Base-by-base conservation (phyloP, 306 rosid genomes). In the Rubus idaeus region DNA sequence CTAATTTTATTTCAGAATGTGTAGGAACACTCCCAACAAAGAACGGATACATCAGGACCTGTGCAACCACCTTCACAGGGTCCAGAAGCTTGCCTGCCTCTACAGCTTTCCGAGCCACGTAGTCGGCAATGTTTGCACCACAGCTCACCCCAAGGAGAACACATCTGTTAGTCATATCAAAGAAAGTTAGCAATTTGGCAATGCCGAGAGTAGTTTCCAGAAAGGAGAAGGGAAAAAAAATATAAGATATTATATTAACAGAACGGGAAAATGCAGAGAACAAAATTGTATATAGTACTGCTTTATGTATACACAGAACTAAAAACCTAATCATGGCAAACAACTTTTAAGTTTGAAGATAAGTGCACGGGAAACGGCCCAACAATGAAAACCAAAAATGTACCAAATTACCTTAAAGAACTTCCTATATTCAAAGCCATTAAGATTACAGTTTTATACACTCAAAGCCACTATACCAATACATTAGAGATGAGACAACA, bases 131-230 rank as follows among this genome's bases (percentile, higher is more conserved):
- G 83, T 95, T 95, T 67, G 99, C 97, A 79, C 99, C 99, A 83
- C 97, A 95, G 84, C 99, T 95, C 70, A 86, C 97, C 16, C 97
- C 99, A 67, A 95, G 93, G 77, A 95, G 99, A 84, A 95, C 93
- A 64, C 97, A 90, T 82, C 99, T 92, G 92, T 74, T 87, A 76
- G 79, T 83, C 66, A 62, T 6, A 68, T 41, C 51, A 75, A 21
- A 51, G 70, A 44, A 44, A 18, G 74, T 87, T 77, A 87, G 77
- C 72, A 71, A 50, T 60, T 5, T 73, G 50, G 44, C 20, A 70
- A 37, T 61, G 14, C 44, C 42, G 47, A 58, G 26, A 37, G 44
- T 53, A 35, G 69, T 26, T 74, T 64, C 75, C 41, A 20, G 2
- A 23, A 67, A 5, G 17, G 10, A 26, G 3, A 20, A 8, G 4